phyloP scores from a whole-genome alignment of 1,284 basidiomycete genomes.

The Austroboletus rostrupii region DNA sequence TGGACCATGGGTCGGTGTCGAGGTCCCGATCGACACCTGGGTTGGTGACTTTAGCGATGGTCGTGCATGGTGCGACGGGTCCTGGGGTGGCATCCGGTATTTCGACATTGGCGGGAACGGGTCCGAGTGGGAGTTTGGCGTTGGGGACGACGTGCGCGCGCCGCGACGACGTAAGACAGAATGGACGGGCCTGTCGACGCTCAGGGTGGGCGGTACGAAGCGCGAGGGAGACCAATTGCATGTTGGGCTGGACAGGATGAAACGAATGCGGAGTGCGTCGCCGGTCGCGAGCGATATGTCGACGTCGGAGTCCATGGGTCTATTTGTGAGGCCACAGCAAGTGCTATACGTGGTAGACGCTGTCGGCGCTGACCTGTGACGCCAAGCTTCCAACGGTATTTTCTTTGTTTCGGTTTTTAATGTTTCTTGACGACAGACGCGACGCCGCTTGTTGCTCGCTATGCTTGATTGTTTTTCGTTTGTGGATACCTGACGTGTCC shows the following conservation, averaged over 20 bases:
- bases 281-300: constrained; percentile 46
- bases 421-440: too few relatives aligned
- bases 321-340: constrained; percentile 78
- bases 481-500: too few relatives aligned
- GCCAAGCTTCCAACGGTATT: too few relatives aligned
- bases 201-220: constrained; percentile 39
- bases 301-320: constrained; percentile 29
- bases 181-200: constrained; percentile 20
- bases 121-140: constrained; percentile 57
- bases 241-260: constrained; percentile 48
- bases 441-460: too few relatives aligned
- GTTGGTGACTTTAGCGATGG: constrained; percentile 49
- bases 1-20: constrained; percentile 90
- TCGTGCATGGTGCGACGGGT: constrained; percentile 80
- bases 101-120: constrained; percentile 62
- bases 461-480: too few relatives aligned
- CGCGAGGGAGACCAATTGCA: constrained; percentile 64
- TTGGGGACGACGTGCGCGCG: constrained; percentile 39
- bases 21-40: constrained; percentile 69
- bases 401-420: too few relatives aligned
- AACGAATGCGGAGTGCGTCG: constrained; percentile 66
- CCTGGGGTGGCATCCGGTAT: constrained; percentile 74
- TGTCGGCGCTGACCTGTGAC: constrained; percentile 40
- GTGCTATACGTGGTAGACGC: constrained; percentile 81
- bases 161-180: constrained; percentile 48